A percentile compares a stretch with the other conserved stretches of the same genome.
These are phyloP conservation scores for Botrytis tulipae DNA, from an alignment of 2,329 filamentous ascomycete species.

Conservation along the genomic window DNA sequence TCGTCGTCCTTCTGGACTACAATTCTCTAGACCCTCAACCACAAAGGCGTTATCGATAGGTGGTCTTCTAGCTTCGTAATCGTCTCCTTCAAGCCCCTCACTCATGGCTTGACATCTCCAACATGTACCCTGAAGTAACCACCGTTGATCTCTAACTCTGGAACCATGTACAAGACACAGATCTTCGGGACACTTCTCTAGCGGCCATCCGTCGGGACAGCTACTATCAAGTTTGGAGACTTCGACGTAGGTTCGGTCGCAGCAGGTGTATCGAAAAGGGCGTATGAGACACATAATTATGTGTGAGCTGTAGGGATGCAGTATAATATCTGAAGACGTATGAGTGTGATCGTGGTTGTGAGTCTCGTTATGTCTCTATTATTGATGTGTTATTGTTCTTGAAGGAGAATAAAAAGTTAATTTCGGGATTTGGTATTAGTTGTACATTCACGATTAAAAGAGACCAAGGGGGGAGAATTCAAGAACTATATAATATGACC, in stretches of 20 bases:
- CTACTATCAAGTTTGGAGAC: conserved; percentile 25
- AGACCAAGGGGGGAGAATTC: background rate
- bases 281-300: conserved; percentile 33
- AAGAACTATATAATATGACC: conserved; percentile 13
- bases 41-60: conserved; percentile 31
- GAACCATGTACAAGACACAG: conserved; percentile 29
- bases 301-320: background rate
- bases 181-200: conserved; percentile 33
- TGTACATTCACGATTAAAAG: conserved; percentile 1
- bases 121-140: conserved; percentile 23
- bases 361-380: background rate
- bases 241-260: conserved; percentile 31
- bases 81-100: background rate
- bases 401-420: background rate
- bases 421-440: background rate
- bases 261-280: conserved; percentile 32
- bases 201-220: conserved; percentile 33
- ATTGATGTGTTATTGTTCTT: background rate
- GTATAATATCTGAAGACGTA: background rate
- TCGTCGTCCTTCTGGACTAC: conserved; percentile 23
- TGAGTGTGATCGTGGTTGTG: background rate
- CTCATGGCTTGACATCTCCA: conserved; percentile 33
- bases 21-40: conserved; percentile 28
- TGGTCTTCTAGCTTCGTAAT: conserved; percentile 30
- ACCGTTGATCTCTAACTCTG: conserved; percentile 19